Percentiles rank a stretch among this genome's conserved stretches.
These are phyloP conservation scores for Cucurbita ficifolia DNA, from an alignment of 306 rosid species.

Conservation along the genomic window DNA sequence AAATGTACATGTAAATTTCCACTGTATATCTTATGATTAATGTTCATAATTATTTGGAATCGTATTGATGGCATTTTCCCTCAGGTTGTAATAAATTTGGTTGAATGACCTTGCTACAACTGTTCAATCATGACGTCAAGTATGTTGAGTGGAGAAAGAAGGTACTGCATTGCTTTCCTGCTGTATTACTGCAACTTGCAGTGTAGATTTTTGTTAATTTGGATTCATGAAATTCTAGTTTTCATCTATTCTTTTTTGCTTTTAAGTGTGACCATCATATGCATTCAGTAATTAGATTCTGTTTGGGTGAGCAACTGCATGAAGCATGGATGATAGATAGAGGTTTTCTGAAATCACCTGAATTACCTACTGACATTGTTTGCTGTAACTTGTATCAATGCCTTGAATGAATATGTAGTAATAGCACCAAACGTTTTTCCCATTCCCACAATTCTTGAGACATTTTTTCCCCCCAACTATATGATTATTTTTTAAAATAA, in stretches of 20 bases:
- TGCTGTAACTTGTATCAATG: not conserved
- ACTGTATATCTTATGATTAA: not conserved
- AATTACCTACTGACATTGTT: not conserved
- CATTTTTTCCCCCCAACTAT: too few relatives aligned
- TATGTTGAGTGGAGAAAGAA: conserved; percentile 72
- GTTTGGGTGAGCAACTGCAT: not conserved
- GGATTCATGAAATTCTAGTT: not conserved
- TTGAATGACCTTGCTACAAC: conserved; percentile 62
- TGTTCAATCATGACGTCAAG: conserved; percentile 52
- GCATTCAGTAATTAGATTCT: not conserved
- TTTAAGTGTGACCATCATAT: not conserved
- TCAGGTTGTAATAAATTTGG: conserved; percentile 39
- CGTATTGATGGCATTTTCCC: not conserved
- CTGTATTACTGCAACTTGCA: not conserved
- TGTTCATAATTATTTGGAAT: not conserved
- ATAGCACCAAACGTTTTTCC: not conserved
- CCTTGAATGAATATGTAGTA: not conserved
- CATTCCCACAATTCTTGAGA: not conserved
- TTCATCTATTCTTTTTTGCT: not conserved
- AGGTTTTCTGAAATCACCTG: not conserved
- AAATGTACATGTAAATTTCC: not conserved
- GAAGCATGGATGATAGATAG: not conserved
- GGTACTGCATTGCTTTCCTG: conserved; percentile 32
- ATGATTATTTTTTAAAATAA: not conserved
- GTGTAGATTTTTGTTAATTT: not conserved